A percentile compares a stretch with the other conserved stretches of the same genome.
Conservation (phyloP, 352 stramenopile genomes). For the Pythium aquatile region DNA sequence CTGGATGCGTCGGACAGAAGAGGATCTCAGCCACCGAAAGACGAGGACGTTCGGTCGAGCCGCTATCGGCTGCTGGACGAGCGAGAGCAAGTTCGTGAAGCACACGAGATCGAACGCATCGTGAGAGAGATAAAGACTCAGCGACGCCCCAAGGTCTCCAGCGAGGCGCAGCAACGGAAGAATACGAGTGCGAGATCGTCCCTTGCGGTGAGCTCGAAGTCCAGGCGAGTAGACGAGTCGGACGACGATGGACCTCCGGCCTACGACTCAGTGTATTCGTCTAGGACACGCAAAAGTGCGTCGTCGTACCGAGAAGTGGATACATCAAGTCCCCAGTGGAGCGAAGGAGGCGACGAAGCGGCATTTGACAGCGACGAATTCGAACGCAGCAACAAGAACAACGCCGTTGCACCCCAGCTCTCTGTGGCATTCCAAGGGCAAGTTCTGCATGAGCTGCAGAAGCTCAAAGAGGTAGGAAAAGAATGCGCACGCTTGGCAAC, state of each 20-base stretch:
- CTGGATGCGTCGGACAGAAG: neutral
- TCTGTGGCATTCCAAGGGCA: conserved; percentile 37
- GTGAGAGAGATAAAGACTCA: conserved; percentile 39
- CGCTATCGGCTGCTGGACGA: conserved; percentile 47
- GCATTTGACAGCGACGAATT: neutral
- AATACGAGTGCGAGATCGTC: neutral
- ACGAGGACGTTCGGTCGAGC: conserved; percentile 22
- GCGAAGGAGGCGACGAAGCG: neutral
- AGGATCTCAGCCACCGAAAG: neutral
- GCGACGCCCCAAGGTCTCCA: conserved; percentile 12
- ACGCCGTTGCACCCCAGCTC: neutral
- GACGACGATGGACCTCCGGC: conserved; percentile 5
- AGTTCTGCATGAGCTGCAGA: conserved; percentile 48
- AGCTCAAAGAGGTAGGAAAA: conserved; percentile 41
- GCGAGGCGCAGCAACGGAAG: neutral
- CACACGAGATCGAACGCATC: conserved; percentile 43
- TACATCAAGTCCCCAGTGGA: conserved; percentile 13
- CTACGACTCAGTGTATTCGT: conserved; percentile 7
- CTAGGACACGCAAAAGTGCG: neutral
- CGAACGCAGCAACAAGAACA: too few relatives aligned
- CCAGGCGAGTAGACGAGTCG: neutral
- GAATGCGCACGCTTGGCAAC: too few relatives aligned
- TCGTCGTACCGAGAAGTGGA: neutral
- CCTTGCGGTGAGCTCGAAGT: neutral
- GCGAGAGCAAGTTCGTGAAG: conserved; percentile 36